phyloP scores from a whole-genome alignment of 768 basidiomycete species.

The Hypsizygus marmoreus region DNA sequence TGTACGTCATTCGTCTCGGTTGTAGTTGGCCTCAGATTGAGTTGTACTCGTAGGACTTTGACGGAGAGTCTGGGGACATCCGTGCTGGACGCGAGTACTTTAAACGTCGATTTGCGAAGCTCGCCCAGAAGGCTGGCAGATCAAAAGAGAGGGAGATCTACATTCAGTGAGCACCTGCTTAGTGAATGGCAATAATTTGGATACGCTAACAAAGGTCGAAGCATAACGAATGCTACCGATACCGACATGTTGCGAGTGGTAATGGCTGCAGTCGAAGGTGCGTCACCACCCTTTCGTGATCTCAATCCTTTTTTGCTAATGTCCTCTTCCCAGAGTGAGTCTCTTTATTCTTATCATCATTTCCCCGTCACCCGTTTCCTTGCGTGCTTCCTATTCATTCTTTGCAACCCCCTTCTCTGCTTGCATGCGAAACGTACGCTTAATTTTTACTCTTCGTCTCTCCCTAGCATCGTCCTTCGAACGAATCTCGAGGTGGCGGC shows the following conservation, averaged over 20 bases:
- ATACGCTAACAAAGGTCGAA: conserved; percentile 29
- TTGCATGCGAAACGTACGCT: conserved; percentile 29
- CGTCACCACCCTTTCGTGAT: conserved; percentile 30
- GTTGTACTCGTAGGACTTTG: conserved; percentile 65
- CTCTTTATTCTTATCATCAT: conserved; percentile 24
- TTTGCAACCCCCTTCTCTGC: conserved; percentile 17
- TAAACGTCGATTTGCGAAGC: conserved; percentile 76
- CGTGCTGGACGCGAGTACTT: conserved; percentile 87
- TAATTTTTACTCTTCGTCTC: conserved; percentile 29
- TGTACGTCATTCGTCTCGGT: conserved; percentile 40
- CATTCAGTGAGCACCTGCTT: conserved; percentile 67
- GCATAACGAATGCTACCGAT: conserved; percentile 90
- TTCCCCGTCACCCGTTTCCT: conserved; percentile 22
- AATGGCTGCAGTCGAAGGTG: conserved; percentile 96
- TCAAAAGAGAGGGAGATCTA: conserved; percentile 90
- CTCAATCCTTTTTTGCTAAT: conserved; percentile 8
- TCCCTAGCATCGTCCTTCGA: conserved; percentile 66
- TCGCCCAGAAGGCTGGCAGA: conserved; percentile 84
- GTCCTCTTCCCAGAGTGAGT: conserved; percentile 64
- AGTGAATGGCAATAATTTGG: conserved; percentile 3
- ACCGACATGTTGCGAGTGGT: conserved; percentile 86
- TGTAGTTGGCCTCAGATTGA: neutral
- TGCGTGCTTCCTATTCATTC: conserved; percentile 22
- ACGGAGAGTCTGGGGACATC: conserved; percentile 73
- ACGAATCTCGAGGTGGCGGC: conserved; percentile 65